Evolutionary conservation across 768 basidiomycete genomes (phyloP).

Genomic region (Lactarius trivialis): DNA sequence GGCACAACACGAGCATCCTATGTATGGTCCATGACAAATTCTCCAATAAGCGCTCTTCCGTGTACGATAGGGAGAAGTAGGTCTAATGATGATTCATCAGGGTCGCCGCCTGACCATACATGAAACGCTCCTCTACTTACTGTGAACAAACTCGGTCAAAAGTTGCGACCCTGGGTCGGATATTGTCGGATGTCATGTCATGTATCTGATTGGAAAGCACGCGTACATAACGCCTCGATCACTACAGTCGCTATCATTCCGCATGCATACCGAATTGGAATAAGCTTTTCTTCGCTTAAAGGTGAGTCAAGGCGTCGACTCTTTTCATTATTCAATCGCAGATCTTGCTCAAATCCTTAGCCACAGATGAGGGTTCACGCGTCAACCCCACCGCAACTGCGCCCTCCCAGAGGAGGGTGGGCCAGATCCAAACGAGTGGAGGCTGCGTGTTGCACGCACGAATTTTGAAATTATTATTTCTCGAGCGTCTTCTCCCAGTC

Average conservation of each 20-base stretch:
- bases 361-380: neutral
- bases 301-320: neutral
- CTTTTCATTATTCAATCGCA: neutral
- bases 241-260: neutral
- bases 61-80: neutral
- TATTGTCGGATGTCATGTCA: neutral
- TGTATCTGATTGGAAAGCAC: neutral
- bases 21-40: conserved; percentile 2
- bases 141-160: neutral
- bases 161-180: neutral
- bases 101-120: neutral
- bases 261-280: neutral
- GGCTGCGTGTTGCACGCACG: neutral
- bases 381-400: neutral
- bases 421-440: neutral
- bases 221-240: neutral
- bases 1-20: neutral
- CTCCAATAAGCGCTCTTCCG: neutral
- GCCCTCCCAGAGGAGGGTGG: no score
- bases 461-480: neutral
- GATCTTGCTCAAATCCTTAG: neutral
- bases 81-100: neutral
- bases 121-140: neutral
- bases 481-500: neutral
- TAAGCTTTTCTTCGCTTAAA: neutral